Base-by-base conservation (phyloP, 495 filamentous ascomycete genomes). In the Aspergillus coremiiformis region DNA sequence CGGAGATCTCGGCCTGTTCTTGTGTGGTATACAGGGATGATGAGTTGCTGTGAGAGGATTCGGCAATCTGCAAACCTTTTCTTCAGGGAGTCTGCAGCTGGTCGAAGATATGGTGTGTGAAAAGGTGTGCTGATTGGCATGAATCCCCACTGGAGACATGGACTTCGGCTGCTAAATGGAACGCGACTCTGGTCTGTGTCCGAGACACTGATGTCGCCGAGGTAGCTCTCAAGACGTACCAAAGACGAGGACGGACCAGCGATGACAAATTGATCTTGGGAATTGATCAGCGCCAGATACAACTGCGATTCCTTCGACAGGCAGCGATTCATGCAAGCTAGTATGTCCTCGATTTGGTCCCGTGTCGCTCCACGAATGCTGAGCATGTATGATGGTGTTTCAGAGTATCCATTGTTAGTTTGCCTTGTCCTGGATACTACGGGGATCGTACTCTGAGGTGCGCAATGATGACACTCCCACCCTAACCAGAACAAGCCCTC, bases 1-100 rank as follows among this genome's bases (percentile, higher is more conserved):
- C 56, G 20, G 44, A 70, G 39, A 41, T 69, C 66, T 15, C 54
- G 46, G 5, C 67, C 69, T 1, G 66, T 64, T 12, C 49, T 39
- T 4, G 67, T 73, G 48, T 68, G 59, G 50, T 60, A 71, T 0
- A 71, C 68, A 3, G 66, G 62, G 17, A 72, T 62, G n/a, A 22
- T 29, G 1, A 70, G 59, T 19, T 64, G 39, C 4, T 55, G 37
- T 12, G 49, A 7, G 14, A 49, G 21, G 21, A 71, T 51, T 1
- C 41, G 24, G 32, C 44, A 39, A 11, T 52, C 50, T 11, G 48
- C 12, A 23, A 66, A 60, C 12, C 52, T 53, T 19, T 44, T 47
- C n/a, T 60, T 58, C 0, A 66, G 14, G 10, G 39, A 29, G 1
- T 49, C 32, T 0, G 54, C 58, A 12, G 62, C 64, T 6, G 39